Percentiles rank a stretch among this genome's conserved stretches.
Conservation (phyloP, 2,329 filamentous ascomycete genomes). For the Verticillium alfalfae region DNA sequence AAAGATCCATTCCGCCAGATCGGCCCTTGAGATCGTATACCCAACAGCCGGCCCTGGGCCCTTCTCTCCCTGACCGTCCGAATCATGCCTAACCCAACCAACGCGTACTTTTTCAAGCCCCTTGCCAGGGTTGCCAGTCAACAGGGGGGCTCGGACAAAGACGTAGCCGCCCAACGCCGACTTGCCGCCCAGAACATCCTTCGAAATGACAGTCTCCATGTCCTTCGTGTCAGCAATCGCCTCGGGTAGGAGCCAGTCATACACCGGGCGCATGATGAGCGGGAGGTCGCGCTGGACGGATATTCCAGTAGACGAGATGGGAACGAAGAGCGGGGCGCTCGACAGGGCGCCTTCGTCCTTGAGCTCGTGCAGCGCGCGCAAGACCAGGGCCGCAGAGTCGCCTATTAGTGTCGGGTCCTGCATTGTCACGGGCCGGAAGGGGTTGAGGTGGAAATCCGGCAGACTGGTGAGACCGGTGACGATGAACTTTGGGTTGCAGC, state of each 20-base stretch:
- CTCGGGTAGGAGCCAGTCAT: slow-evolving; percentile 4
- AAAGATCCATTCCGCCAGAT: slow-evolving; percentile 6
- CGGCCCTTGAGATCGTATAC: background rate
- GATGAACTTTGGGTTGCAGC: slow-evolving; percentile 2
- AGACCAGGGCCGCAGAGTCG: background rate
- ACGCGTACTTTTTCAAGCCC: background rate
- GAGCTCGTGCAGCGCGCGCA: background rate
- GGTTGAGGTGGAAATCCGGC: slow-evolving; percentile 3
- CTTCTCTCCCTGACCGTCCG: background rate
- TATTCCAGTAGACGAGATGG: slow-evolving; percentile 1
- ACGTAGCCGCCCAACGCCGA: slow-evolving; percentile 3
- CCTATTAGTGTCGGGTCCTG: slow-evolving; percentile 2
- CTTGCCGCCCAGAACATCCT: background rate
- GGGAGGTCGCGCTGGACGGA: background rate
- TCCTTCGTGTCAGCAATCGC: background rate
- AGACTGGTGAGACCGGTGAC: slow-evolving; percentile 1
- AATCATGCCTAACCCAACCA: slow-evolving; percentile 1
- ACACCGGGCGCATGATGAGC: slow-evolving; percentile 1
- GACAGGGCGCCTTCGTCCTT: background rate
- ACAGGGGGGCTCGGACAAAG: slow-evolving; percentile 1
- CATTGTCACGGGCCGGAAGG: slow-evolving; percentile 4
- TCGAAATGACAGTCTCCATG: background rate
- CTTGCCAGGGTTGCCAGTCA: background rate
- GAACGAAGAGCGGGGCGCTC: background rate
- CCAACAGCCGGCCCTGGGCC: background rate